phyloP scores from a whole-genome alignment of 768 basidiomycete genomes.

The Amanita brunnescens region DNA sequence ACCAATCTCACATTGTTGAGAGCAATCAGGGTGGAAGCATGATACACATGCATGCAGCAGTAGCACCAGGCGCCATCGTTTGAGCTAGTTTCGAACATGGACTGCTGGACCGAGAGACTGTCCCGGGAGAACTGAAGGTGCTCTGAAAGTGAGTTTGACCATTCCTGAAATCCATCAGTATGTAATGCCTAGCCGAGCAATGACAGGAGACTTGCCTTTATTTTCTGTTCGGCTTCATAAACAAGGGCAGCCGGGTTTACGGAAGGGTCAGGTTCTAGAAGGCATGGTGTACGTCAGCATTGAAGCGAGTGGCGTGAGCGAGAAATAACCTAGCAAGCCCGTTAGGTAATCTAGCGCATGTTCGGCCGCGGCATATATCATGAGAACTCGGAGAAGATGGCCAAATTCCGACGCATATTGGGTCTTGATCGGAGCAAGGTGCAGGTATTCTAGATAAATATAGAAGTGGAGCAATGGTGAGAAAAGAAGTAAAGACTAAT shows the following conservation, averaged over 20 bases:
- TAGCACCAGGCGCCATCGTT: conserved; percentile 79
- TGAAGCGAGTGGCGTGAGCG: conserved; percentile 7
- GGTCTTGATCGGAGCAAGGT: conserved; percentile 50
- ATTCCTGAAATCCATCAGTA: conserved; percentile 32
- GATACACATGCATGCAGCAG: conserved; percentile 63
- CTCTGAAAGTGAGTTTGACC: conserved; percentile 60
- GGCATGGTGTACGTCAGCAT: neutral
- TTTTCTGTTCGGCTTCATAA: conserved; percentile 1
- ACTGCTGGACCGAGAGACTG: conserved; percentile 57
- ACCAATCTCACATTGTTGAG: conserved; percentile 47
- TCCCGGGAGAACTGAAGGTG: conserved; percentile 65
- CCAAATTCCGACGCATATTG: conserved; percentile 67
- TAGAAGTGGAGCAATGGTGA: neutral
- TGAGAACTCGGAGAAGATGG: conserved; percentile 61
- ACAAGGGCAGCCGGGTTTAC: neutral
- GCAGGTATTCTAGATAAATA: conserved; percentile 52
- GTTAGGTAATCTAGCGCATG: conserved; percentile 40
- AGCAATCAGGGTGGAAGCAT: conserved; percentile 60
- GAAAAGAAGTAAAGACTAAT: conserved; percentile 13
- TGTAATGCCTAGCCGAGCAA: neutral
- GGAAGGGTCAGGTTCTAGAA: neutral
- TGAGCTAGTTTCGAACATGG: conserved; percentile 74
- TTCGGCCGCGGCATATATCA: conserved; percentile 57
- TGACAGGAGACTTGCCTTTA: conserved; percentile 4
- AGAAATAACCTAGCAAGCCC: conserved; percentile 25